These are phyloP conservation scores for Cephalotrichum gorgonifer DNA, from an alignment of 2,329 filamentous ascomycete genomes.

Conservation along the genomic window DNA sequence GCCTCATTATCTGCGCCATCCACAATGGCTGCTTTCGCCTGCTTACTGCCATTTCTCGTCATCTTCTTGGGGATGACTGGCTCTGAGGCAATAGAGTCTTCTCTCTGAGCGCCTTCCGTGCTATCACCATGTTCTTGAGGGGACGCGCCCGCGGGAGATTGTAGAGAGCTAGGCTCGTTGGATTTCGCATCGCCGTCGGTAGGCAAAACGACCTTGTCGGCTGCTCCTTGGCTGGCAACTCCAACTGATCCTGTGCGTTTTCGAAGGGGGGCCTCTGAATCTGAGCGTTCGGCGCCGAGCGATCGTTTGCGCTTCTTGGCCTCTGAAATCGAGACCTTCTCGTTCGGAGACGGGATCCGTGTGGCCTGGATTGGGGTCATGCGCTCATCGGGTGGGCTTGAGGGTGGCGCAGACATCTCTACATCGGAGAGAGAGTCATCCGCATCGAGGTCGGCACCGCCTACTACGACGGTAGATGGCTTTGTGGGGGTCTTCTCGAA, in stretches of 20 bases:
- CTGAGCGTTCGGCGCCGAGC: conserved; percentile 30
- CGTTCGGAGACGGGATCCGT: conserved; percentile 10
- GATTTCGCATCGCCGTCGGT: background rate
- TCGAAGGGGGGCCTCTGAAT: conserved; percentile 35
- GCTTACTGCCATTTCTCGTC: conserved; percentile 29
- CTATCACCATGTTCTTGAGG: conserved; percentile 18
- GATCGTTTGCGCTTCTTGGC: conserved; percentile 39
- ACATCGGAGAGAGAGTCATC: conserved; percentile 30
- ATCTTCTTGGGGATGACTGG: conserved; percentile 25
- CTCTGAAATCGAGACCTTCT: conserved; percentile 4
- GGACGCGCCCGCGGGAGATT: background rate
- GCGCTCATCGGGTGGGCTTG: conserved; percentile 25
- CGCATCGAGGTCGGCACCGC: conserved; percentile 24
- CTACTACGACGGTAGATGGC: conserved; percentile 21
- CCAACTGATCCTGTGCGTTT: conserved; percentile 43
- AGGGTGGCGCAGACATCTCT: conserved; percentile 23
- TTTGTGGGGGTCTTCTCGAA: conserved; percentile 69
- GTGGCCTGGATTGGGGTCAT: conserved; percentile 23
- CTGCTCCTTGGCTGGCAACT: conserved; percentile 22
- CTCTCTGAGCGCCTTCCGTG: conserved; percentile 18
- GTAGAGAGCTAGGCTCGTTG: conserved; percentile 9
- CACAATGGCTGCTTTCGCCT: conserved; percentile 18
- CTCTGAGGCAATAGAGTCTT: conserved; percentile 19
- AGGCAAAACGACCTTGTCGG: conserved; percentile 10
- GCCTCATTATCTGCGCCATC: conserved; percentile 14